These are phyloP conservation scores for Eutreptiella sp. DNA, from an alignment of 208 protist species.

Conservation along the genomic window DNA sequence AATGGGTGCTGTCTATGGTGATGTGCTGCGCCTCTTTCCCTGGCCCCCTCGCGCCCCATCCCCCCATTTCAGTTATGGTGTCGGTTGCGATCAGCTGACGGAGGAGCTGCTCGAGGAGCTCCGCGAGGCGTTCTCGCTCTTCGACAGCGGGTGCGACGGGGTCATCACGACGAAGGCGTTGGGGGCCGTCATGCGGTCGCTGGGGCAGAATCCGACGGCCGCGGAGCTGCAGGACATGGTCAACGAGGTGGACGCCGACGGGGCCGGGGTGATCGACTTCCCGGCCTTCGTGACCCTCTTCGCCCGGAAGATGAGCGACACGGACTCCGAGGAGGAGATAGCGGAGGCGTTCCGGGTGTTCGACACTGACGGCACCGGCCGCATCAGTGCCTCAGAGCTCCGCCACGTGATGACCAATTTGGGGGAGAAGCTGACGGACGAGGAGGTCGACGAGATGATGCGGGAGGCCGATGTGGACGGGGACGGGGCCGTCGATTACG, in stretches of 20 bases:
- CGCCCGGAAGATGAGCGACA: neutral
- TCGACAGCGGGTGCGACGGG: constrained; percentile 71
- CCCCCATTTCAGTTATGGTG: too few relatives aligned
- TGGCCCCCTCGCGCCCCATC: too few relatives aligned
- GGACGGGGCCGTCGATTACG: constrained; percentile 68
- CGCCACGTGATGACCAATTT: constrained; percentile 83
- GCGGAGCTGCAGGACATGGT: constrained; percentile 56
- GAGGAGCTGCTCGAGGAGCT: constrained; percentile 91
- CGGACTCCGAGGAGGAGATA: constrained; percentile 54
- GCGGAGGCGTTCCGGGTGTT: constrained; percentile 60
- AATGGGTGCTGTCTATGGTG: too few relatives aligned
- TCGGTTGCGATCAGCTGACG: too few relatives aligned
- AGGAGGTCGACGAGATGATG: constrained; percentile 80
- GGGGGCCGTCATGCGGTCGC: constrained; percentile 25
- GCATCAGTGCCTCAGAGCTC: constrained; percentile 81
- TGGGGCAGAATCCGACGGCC: constrained; percentile 29
- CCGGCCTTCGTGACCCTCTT: constrained; percentile 41
- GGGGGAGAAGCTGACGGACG: constrained; percentile 76
- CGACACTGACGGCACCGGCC: constrained; percentile 74
- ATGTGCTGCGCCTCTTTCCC: too few relatives aligned
- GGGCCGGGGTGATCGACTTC: constrained; percentile 81
- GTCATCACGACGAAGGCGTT: constrained; percentile 37
- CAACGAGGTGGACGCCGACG: constrained; percentile 77
- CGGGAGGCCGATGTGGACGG: constrained; percentile 79
- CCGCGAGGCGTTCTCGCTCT: constrained; percentile 77